Evolutionary conservation across 108 stramenopile genomes (phyloP), one percentile per base, ranked within the genome.

Genomic region (Fragilaria crotonensis): DNA sequence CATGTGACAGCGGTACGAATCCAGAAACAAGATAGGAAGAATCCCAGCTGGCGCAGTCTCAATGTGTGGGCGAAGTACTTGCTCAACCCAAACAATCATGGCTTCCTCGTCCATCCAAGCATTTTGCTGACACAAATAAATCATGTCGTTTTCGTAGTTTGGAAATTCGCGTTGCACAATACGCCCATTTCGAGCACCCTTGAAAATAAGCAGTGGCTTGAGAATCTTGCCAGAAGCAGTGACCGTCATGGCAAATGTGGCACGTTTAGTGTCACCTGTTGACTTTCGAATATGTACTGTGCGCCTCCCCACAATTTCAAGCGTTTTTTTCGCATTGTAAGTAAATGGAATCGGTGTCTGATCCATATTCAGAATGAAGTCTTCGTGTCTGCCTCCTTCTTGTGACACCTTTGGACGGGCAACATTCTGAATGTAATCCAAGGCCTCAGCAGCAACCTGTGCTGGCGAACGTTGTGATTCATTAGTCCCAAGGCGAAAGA

Each of bases 1-100:
- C 57, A 59, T 50, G 32, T 66, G 65, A 33, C 45, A 48, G 2
- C 33, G 29, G 31, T 66, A 66, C 0, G 58, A 58, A 33, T 66
- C 48, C 3, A 59, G 48, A 21, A 59, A 50, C 0, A 66, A 19
- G 22, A 59, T 26, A 5, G 58, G 65, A 66, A 50, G 2, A 9
- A 66, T 50, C 1, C 48, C 48, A 28, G 25, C 4, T n/a, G 65
- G 58, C 20, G 47, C 46, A 18, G 17, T 36, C 1, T 50, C 4
- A 1, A 51, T 20, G 19, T 33, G 33, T 0, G 47, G 36, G 36
- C 36, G 14, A 41, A 41, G 36, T 14, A 41, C 36, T 14, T 11
- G 7, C 11, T 41, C 21, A 5, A 50, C 21, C 49, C 49, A 50
- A 9, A 50, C 19, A 7, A 50, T 9, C 49, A 50, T 66, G 33